Percentiles rank a stretch among this genome's conserved stretches.
These are phyloP conservation scores for Pseudevernia furfuracea DNA, from an alignment of 495 filamentous ascomycete species.

Conservation along the genomic window DNA sequence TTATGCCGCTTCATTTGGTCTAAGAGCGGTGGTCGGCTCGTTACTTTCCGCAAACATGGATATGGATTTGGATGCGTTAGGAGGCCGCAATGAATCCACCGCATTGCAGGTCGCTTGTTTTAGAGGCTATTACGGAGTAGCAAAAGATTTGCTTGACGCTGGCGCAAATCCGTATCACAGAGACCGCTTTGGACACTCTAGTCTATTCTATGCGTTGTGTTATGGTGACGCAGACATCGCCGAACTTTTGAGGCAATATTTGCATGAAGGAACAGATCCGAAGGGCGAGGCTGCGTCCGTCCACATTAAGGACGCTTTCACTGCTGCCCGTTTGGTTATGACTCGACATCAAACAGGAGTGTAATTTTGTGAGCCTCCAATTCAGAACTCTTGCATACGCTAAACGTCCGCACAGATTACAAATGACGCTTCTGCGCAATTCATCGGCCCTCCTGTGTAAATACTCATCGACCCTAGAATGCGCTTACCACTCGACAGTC, in stretches of 20 bases:
- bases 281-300: not conserved
- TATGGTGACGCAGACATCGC: not conserved
- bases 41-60: not conserved
- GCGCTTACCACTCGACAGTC: too few species aligned
- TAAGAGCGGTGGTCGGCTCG: not conserved
- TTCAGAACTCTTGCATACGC: not conserved
- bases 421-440: too few species aligned
- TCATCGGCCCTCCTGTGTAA: too few species aligned
- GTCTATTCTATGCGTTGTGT: not conserved
- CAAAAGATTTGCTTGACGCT: not conserved
- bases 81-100: not conserved
- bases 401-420: not conserved
- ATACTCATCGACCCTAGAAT: too few species aligned
- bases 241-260: not conserved
- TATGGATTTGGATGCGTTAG: not conserved
- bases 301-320: not conserved
- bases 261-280: not conserved
- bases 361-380: not conserved
- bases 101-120: not conserved
- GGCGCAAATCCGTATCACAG: not conserved
- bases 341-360: not conserved
- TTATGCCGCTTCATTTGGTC: slow-evolving; percentile 9
- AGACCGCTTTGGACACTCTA: not conserved
- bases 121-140: not conserved
- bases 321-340: not conserved